phyloP scores from a whole-genome alignment of 2,329 filamentous ascomycete species.

The Bipolaris sorokiniana region DNA sequence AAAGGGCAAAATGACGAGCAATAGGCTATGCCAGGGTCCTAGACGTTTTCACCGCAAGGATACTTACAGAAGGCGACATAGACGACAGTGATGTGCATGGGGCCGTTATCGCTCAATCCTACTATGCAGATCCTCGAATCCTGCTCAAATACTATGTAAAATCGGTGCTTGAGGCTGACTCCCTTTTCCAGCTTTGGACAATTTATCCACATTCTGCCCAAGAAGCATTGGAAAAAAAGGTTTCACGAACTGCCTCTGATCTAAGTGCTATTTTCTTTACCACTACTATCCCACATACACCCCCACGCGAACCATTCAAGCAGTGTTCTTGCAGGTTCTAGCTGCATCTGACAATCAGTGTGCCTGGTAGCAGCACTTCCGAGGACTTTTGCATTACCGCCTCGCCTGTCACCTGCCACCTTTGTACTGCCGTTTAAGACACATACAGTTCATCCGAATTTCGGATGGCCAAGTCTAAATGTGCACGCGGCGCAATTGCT shows the following conservation, averaged over 20 bases:
- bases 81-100: neutral
- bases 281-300: neutral
- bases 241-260: neutral
- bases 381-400: neutral
- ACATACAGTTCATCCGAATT: neutral
- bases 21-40: neutral
- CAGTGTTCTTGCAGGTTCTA: neutral
- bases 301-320: neutral
- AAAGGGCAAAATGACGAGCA: slow-evolving; percentile 14
- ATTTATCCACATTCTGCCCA: neutral
- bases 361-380: neutral
- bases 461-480: neutral
- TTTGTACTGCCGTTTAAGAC: neutral
- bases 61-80: slow-evolving; percentile 10
- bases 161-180: neutral
- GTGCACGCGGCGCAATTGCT: neutral
- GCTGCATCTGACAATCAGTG: neutral
- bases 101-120: neutral
- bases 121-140: neutral
- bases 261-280: neutral
- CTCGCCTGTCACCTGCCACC: neutral
- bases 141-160: neutral
- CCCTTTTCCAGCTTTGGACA: neutral
- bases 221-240: neutral
- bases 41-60: slow-evolving; percentile 1